Evolutionary conservation across 2,329 filamentous ascomycete species (phyloP).

Genomic region (Pseudogymnoascus sp.): DNA sequence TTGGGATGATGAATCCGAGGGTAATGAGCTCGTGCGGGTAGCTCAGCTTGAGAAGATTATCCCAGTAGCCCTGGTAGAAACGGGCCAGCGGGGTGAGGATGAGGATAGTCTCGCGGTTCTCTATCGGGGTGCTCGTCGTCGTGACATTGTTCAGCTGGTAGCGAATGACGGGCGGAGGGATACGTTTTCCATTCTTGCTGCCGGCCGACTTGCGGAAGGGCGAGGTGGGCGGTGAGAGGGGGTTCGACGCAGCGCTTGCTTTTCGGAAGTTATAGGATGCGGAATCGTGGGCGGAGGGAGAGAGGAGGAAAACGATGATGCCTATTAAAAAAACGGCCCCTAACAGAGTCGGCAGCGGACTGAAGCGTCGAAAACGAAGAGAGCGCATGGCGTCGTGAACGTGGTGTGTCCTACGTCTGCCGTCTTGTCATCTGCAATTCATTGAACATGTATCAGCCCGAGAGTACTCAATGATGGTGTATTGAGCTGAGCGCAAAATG

Average conservation of each 20-base stretch:
- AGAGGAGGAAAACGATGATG: constrained; percentile 56
- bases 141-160: constrained; percentile 96
- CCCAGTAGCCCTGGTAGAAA: constrained; percentile 94
- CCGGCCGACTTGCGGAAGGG: constrained; percentile 58
- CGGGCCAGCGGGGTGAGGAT: constrained; percentile 87
- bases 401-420: background rate
- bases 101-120: constrained; percentile 76
- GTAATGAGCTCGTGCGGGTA: constrained; percentile 96
- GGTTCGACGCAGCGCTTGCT: constrained; percentile 54
- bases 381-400: constrained; percentile 41
- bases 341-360: constrained; percentile 64
- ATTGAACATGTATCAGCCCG: background rate
- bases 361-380: constrained; percentile 70
- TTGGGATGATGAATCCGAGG: constrained; percentile 90
- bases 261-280: constrained; percentile 40
- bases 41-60: constrained; percentile 72
- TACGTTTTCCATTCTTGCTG: constrained; percentile 44
- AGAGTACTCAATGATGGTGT: background rate
- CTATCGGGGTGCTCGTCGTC: constrained; percentile 64
- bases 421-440: background rate
- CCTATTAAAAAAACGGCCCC: constrained; percentile 64
- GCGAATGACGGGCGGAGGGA: constrained; percentile 76
- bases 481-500: background rate
- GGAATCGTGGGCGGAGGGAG: constrained; percentile 40
- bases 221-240: constrained; percentile 64